These are phyloP conservation scores for Eutrema salsugineum DNA, from an alignment of 441 rosid species.

Conservation along the genomic window DNA sequence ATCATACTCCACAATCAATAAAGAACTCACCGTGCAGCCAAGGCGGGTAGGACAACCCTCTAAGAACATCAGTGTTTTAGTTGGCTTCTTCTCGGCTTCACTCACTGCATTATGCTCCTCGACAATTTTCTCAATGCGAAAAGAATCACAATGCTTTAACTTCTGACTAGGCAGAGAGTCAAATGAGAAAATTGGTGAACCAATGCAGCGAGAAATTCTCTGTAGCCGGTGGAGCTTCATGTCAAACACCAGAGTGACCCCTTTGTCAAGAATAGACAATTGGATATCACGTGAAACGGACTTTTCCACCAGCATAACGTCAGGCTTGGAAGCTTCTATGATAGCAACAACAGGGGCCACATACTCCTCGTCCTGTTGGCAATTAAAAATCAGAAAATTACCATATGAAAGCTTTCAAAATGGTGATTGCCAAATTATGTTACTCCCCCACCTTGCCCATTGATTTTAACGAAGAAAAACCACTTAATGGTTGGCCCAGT, in stretches of 20 bases:
- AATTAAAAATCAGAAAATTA: conserved; percentile 27
- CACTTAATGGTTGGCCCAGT: conserved; percentile 75
- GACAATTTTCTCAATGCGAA: conserved; percentile 71
- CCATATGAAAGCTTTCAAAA: conserved; percentile 7
- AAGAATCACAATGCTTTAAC: conserved; percentile 82
- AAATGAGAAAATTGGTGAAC: conserved; percentile 61
- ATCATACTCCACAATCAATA: not conserved
- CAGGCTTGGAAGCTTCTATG: conserved; percentile 68
- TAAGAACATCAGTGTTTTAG: conserved; percentile 89
- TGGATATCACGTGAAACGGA: conserved; percentile 86
- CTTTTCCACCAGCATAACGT: conserved; percentile 91
- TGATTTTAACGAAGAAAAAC: conserved; percentile 68
- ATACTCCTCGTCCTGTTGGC: conserved; percentile 60
- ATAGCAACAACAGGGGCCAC: conserved; percentile 56
- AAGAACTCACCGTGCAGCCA: conserved; percentile 88
- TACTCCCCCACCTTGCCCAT: conserved; percentile 60
- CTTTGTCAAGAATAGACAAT: conserved; percentile 62
- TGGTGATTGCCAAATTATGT: not conserved
- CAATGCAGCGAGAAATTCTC: conserved; percentile 86
- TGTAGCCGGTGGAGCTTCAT: conserved; percentile 93
- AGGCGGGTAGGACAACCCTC: conserved; percentile 81
- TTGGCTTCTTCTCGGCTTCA: conserved; percentile 77
- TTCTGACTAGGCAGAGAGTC: conserved; percentile 54
- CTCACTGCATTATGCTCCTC: conserved; percentile 70
- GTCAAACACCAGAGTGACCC: conserved; percentile 82